These are phyloP conservation scores for Sequoia sempervirens DNA, from an alignment of 75 land plant species.

Conservation along the genomic window DNA sequence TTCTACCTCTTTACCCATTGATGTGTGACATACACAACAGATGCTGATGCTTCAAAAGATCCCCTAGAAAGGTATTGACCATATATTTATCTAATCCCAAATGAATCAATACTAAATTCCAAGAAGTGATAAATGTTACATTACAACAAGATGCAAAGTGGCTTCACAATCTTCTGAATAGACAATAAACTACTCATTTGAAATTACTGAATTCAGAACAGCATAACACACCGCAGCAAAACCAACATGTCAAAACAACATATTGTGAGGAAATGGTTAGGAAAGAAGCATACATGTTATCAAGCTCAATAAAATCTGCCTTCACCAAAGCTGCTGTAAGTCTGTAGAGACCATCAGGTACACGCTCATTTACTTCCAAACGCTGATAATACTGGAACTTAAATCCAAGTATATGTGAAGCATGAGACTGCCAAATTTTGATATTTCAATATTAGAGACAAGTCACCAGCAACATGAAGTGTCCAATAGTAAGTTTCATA, in stretches of 20 bases:
- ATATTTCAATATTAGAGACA: conserved; percentile 7
- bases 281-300: conserved; percentile 73
- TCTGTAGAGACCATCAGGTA: conserved; percentile 77
- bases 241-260: not conserved
- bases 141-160: not conserved
- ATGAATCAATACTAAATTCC: not conserved
- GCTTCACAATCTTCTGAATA: not conserved
- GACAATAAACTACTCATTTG: not conserved
- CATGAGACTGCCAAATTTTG: conserved; percentile 70
- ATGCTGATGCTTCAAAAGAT: not conserved
- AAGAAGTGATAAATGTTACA: not conserved
- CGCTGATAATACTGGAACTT: conserved; percentile 98
- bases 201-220: not conserved
- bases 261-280: not conserved
- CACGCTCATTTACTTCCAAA: conserved; percentile 67
- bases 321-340: conserved; percentile 87
- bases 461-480: not conserved
- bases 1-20: not conserved
- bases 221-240: not conserved
- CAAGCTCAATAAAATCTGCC: conserved; percentile 83
- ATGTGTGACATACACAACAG: not conserved
- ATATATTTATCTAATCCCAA: not conserved
- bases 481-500: not conserved
- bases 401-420: conserved; percentile 96
- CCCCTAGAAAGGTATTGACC: not conserved